Percentiles rank a stretch among this genome's conserved stretches.
These are phyloP conservation scores for Trichoderma asperelloides DNA, from an alignment of 495 filamentous ascomycete genomes.

Conservation along the genomic window DNA sequence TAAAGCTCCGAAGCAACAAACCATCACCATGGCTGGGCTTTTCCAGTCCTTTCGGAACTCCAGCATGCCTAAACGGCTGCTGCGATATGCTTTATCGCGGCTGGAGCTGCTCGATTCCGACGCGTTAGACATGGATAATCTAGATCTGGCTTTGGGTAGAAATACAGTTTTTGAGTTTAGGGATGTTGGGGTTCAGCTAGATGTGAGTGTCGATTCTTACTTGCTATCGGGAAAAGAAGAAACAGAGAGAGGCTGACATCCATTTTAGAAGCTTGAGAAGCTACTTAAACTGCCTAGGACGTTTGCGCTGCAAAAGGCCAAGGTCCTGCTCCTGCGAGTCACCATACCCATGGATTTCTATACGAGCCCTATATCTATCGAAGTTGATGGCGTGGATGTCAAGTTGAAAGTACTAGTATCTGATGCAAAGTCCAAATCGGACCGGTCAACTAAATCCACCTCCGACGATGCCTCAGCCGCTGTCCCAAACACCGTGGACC, in stretches of 20 bases:
- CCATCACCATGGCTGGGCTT: conserved; percentile 41
- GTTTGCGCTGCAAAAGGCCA: conserved; percentile 60
- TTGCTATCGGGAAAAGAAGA: conserved; percentile 2
- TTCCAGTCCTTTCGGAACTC: conserved; percentile 56
- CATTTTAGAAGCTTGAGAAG: conserved; percentile 59
- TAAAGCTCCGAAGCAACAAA: background rate
- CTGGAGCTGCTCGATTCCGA: conserved; percentile 76
- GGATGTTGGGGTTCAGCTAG: conserved; percentile 67
- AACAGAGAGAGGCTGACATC: background rate
- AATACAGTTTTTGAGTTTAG: conserved; percentile 69
- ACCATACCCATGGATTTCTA: conserved; percentile 77
- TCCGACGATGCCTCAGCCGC: conserved; percentile 24
- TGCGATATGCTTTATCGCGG: conserved; percentile 71
- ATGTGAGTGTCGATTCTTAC: conserved; percentile 41
- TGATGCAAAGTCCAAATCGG: conserved; percentile 17
- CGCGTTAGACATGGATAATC: conserved; percentile 65
- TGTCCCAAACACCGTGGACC: conserved; percentile 68
- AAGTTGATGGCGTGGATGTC: conserved; percentile 68
- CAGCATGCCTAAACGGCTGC: conserved; percentile 70
- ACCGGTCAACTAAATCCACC: conserved; percentile 10
- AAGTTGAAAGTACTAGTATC: conserved; percentile 39
- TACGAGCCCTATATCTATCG: conserved; percentile 64
- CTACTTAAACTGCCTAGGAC: conserved; percentile 62
- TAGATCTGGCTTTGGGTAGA: conserved; percentile 70
- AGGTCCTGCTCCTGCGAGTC: conserved; percentile 58